Base-by-base conservation (phyloP, 1,139 yeast genomes). In the Candida frijolesensis region DNA sequence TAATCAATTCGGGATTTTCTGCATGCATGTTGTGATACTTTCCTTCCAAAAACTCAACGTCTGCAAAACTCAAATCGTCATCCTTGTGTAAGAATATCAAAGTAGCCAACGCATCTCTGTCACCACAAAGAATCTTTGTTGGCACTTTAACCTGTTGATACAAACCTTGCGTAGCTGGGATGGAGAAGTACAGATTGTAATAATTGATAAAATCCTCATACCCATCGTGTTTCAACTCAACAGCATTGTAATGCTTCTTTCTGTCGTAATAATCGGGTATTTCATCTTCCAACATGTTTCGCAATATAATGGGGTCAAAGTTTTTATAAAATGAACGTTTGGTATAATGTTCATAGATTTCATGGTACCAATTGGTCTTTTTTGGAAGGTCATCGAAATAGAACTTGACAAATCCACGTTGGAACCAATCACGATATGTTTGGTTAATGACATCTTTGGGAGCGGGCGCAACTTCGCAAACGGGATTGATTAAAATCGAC, bases 401-500 rank as follows among this genome's bases (percentile, higher is more conserved):
- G 33, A 43, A 53, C 38, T 54, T 54, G 3, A 54, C 54, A 45
- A 45, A 54, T 68, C 79, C 46, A 58, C 54, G 46, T 69, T 54
- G 45, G 68, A 35, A 18, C 45, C 46, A 18, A 55, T 57, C 46
- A 72, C 53, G 52, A 65, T 71, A 44, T 12, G 57, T 45, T 29
- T 58, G 61, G 12, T 22, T 6, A 45, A 59, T 61, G n/a, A 53
- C 46, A 1, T 52, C 57, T 5, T 46, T 45, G 5, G 51, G 50
- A 2, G 50, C 55, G 0, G 51, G 53, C 25, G 56, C 57, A 6
- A 59, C 54, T 4, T 47, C 47, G 50, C 67, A 73, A 3, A 87
- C 91, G 0, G 92, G 87, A 57, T 87, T 94, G 29, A 86, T 67
- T 0, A 80, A 67, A 4, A 86, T 64, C 3, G 81, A 71, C 12